phyloP scores from a whole-genome alignment of 768 basidiomycete genomes.

The Kwoniella mangroviensis region DNA sequence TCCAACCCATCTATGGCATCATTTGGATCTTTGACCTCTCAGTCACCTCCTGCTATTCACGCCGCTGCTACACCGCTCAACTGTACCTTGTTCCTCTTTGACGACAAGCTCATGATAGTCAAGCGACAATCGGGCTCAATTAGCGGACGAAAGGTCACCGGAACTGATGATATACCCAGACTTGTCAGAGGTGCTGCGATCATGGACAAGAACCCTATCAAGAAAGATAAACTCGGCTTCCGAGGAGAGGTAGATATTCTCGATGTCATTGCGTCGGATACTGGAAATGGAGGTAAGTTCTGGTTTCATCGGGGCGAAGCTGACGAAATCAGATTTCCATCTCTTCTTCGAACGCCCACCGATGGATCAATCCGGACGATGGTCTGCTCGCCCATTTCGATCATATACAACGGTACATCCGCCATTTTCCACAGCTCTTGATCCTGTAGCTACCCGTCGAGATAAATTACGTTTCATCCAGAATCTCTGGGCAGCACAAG shows the following conservation, averaged over 20 bases:
- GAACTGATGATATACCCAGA: conserved; percentile 69
- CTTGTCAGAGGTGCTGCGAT: conserved; percentile 64
- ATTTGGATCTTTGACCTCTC: conserved; percentile 33
- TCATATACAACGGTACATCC: conserved; percentile 77
- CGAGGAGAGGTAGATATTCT: conserved; percentile 83
- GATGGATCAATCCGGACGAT: conserved; percentile 78
- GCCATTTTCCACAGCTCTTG: conserved; percentile 68
- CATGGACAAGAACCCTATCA: conserved; percentile 66
- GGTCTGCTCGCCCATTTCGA: conserved; percentile 85
- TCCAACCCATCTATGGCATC: conserved; percentile 43
- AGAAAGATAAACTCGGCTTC: conserved; percentile 76
- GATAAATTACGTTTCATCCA: conserved; percentile 85
- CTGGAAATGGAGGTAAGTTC: conserved; percentile 75
- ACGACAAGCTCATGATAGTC: conserved; percentile 88
- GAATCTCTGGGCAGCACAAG: conserved; percentile 87
- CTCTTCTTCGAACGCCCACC: conserved; percentile 83
- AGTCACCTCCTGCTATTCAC: conserved; percentile 21
- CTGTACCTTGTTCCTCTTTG: conserved; percentile 89
- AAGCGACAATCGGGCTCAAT: conserved; percentile 67
- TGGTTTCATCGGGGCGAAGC: background rate
- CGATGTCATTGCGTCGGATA: conserved; percentile 77
- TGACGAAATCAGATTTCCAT: conserved; percentile 70
- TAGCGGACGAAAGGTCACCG: conserved; percentile 57
- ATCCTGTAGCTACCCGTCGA: conserved; percentile 67
- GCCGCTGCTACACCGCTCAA: conserved; percentile 59